Percentiles rank a stretch among this genome's conserved stretches.
Evolutionary conservation across 352 stramenopile species (phyloP).

Genomic region (Phytopythium sindhum): DNA sequence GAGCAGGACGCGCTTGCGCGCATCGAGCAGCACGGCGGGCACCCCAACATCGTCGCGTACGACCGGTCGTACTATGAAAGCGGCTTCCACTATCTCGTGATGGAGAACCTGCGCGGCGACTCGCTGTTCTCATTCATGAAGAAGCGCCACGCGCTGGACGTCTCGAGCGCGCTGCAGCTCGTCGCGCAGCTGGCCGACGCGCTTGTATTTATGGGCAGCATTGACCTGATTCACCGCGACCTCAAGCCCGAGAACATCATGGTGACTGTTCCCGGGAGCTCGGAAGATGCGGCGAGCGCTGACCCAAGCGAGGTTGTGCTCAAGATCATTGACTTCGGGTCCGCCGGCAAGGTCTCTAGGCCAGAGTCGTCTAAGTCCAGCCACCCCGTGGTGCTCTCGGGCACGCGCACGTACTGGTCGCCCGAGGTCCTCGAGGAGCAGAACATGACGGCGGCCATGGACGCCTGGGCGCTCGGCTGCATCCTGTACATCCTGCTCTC

Average conservation of each 20-base stretch:
- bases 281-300: constrained; percentile 15
- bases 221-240: constrained; percentile 79
- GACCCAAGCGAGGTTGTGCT: constrained; percentile 15
- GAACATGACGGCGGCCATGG: constrained; percentile 70
- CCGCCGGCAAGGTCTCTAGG: constrained; percentile 33
- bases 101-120: constrained; percentile 65
- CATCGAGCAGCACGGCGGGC: constrained; percentile 55
- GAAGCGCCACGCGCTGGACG: constrained; percentile 39
- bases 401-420: constrained; percentile 84
- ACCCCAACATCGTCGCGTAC: constrained; percentile 61
- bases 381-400: constrained; percentile 42
- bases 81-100: constrained; percentile 81
- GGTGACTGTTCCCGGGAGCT: constrained; percentile 18
- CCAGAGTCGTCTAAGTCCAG: constrained; percentile 14
- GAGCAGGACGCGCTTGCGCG: constrained; percentile 52
- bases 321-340: constrained; percentile 90
- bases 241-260: constrained; percentile 90
- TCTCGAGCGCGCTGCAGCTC: constrained; percentile 44
- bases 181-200: constrained; percentile 61
- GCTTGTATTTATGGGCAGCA: constrained; percentile 61
- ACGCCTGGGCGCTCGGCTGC: constrained; percentile 88
- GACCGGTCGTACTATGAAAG: constrained; percentile 66
- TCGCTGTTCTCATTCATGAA: constrained; percentile 73
- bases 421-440: constrained; percentile 62
- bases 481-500: constrained; percentile 87